Conservation (phyloP, 208 protist genomes). For the Trichomonas tenax region DNA sequence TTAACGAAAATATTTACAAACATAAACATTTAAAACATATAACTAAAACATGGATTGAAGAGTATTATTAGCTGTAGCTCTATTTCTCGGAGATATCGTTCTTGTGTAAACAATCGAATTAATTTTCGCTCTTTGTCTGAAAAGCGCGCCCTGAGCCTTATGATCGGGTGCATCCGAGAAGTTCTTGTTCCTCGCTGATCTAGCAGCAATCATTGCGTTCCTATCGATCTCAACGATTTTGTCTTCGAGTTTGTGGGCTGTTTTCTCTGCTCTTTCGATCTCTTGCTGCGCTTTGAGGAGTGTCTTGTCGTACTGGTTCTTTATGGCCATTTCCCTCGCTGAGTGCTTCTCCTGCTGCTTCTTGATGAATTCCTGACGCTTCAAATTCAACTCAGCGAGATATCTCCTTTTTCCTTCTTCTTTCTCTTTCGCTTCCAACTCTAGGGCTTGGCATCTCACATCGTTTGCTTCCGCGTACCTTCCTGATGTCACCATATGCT, state of each 20-base stretch:
- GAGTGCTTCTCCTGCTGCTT: not conserved
- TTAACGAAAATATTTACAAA: not conserved
- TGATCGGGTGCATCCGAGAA: not conserved
- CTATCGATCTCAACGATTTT: not conserved
- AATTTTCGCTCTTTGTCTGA: constrained; percentile 7
- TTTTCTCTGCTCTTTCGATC: not conserved
- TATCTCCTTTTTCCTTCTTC: not conserved
- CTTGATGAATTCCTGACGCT: not conserved
- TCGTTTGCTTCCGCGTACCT: not conserved
- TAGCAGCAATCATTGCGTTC: not conserved
- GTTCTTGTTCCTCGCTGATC: not conserved
- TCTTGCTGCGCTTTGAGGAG: not conserved
- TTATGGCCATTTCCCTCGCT: not conserved
- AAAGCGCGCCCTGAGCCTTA: not conserved
- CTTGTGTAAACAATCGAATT: not conserved
- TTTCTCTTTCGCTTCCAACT: not conserved
- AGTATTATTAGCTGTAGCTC: not conserved
- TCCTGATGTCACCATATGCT: not conserved
- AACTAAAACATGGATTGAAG: not conserved
- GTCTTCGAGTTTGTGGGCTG: not conserved
- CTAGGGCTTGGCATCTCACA: not conserved
- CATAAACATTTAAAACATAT: not conserved
- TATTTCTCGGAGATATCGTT: not conserved
- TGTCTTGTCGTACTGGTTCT: not conserved
- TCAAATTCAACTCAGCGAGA: not conserved